Evolutionary conservation across 2,329 filamentous ascomycete genomes (phyloP).

Genomic region (Cordyceps farinosa): DNA sequence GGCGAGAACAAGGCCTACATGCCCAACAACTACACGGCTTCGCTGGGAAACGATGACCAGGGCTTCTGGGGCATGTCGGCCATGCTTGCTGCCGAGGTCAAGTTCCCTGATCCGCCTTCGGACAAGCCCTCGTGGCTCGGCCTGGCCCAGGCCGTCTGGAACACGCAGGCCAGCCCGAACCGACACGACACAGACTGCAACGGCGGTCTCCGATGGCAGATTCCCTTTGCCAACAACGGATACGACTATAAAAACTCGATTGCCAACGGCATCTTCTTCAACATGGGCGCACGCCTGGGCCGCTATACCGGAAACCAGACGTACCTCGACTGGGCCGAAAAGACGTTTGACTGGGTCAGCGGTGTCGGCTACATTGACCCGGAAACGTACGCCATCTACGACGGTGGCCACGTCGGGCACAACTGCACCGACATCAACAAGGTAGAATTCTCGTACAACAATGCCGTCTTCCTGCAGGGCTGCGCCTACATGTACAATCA

Average conservation of each 20-base stretch:
- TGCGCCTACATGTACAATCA: slow-evolving; percentile 62
- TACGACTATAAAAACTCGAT: slow-evolving; percentile 72
- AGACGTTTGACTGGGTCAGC: slow-evolving; percentile 60
- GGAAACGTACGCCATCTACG: slow-evolving; percentile 56
- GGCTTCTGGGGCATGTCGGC: slow-evolving; percentile 64
- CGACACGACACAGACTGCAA: slow-evolving; percentile 57
- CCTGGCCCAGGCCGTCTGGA: slow-evolving; percentile 62
- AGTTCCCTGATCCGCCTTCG: slow-evolving; percentile 51
- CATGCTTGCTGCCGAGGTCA: slow-evolving; percentile 57
- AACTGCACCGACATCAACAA: slow-evolving; percentile 55
- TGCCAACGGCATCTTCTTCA: slow-evolving; percentile 61
- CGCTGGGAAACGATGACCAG: slow-evolving; percentile 62
- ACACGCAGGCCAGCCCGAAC: slow-evolving; percentile 49
- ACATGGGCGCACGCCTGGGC: slow-evolving; percentile 65
- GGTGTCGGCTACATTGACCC: slow-evolving; percentile 56
- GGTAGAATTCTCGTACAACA: slow-evolving; percentile 59
- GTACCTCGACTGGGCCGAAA: slow-evolving; percentile 61
- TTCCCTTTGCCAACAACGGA: slow-evolving; percentile 68
- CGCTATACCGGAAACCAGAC: slow-evolving; percentile 65
- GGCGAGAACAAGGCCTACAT: slow-evolving; percentile 53
- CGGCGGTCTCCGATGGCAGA: slow-evolving; percentile 72
- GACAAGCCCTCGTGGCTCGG: slow-evolving; percentile 52
- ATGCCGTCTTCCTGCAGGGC: slow-evolving; percentile 55
- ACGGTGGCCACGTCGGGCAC: slow-evolving; percentile 49
- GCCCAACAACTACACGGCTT: slow-evolving; percentile 50